These are phyloP conservation scores for Alternaria angustiovoidea DNA, from an alignment of 2,329 filamentous ascomycete species.

Conservation along the genomic window DNA sequence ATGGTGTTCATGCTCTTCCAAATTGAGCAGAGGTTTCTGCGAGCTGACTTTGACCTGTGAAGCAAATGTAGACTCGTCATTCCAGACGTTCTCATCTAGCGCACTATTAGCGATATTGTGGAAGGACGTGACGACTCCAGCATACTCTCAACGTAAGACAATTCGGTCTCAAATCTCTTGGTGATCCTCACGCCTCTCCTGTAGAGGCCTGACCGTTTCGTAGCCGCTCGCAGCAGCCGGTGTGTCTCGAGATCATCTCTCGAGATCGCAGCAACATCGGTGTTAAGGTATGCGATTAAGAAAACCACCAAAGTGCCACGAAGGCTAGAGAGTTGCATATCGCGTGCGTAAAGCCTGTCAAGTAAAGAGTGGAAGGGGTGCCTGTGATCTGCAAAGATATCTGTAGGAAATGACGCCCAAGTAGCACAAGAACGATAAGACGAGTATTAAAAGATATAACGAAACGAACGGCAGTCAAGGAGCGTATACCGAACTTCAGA, in stretches of 20 bases:
- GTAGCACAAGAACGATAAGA: not conserved
- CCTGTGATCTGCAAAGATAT: not conserved
- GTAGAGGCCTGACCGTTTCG: slow-evolving; percentile 35
- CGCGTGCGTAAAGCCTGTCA: not conserved
- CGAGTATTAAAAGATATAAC: not conserved
- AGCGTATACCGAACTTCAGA: not conserved
- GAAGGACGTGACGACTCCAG: not conserved
- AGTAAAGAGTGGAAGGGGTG: not conserved
- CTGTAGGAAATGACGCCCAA: not conserved
- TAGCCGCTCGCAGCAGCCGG: slow-evolving; percentile 45
- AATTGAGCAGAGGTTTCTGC: slow-evolving; percentile 41
- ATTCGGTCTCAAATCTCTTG: slow-evolving; percentile 36
- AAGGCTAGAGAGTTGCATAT: slow-evolving; percentile 23
- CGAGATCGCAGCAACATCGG: slow-evolving; percentile 15
- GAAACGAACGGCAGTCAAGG: not conserved
- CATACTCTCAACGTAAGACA: slow-evolving; percentile 48
- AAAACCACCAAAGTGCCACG: slow-evolving; percentile 24
- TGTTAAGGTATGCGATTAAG: slow-evolving; percentile 23
- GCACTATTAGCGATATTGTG: slow-evolving; percentile 5
- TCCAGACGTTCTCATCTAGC: slow-evolving; percentile 36
- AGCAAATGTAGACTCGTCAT: slow-evolving; percentile 40
- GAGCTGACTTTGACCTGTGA: slow-evolving; percentile 46
- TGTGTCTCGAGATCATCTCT: slow-evolving; percentile 14
- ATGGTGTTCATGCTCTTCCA: slow-evolving; percentile 51
- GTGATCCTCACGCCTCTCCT: slow-evolving; percentile 36